Conservation (phyloP, 345 rosid species). For the Dovyalis caffra region DNA sequence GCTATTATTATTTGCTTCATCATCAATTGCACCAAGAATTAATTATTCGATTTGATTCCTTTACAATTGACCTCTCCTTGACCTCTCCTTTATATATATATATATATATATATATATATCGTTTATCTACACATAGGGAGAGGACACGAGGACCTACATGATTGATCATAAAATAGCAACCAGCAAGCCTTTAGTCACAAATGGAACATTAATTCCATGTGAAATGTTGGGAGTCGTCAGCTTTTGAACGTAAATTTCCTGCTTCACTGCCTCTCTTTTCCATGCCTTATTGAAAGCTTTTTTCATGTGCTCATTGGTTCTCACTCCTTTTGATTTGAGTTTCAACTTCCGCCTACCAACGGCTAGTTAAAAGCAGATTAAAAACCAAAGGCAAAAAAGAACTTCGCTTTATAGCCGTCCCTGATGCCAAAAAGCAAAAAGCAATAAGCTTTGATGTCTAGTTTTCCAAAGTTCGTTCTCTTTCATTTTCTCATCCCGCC, state of each 20-base stretch:
- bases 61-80: too few relatives aligned
- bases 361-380: not conserved
- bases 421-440: not conserved
- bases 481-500: slow-evolving; percentile 10
- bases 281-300: not conserved
- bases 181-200: too few relatives aligned
- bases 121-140: not conserved
- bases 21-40: not conserved
- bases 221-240: not conserved
- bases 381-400: not conserved
- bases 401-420: not conserved
- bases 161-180: too few relatives aligned
- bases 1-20: not conserved
- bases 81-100: too few relatives aligned
- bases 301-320: not conserved
- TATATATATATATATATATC: too few relatives aligned
- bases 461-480: not conserved
- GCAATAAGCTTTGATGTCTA: not conserved
- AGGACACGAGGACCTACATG: not conserved
- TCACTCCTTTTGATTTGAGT: not conserved
- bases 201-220: not conserved
- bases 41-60: not conserved
- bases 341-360: not conserved
- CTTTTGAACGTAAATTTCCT: not conserved
- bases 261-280: not conserved